A percentile compares a stretch with the other conserved stretches of the same genome.
Conservation (phyloP, 306 rosid species). For the Dalbergia cultrata region DNA sequence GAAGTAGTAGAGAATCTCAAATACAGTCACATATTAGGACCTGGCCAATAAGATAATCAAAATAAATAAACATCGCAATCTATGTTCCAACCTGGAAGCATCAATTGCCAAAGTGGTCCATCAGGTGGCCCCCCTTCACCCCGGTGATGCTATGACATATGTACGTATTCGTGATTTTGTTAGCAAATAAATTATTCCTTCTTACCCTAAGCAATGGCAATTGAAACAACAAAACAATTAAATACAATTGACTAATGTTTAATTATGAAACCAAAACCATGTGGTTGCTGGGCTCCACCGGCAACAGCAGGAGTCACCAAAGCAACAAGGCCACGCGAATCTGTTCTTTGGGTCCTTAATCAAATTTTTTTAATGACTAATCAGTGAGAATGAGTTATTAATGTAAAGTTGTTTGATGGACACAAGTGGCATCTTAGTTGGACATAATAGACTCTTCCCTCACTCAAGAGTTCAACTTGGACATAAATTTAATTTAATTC, state of each 20-base stretch:
- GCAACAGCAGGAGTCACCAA: conserved; percentile 54
- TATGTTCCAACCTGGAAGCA: conserved; percentile 54
- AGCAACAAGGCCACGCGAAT: conserved; percentile 53
- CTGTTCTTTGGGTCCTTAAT: conserved; percentile 44
- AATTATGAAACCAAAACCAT: conserved; percentile 45
- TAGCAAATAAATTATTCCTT: conserved; percentile 50
- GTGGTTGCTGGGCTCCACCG: conserved; percentile 52
- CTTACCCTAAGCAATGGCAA: conserved; percentile 42
- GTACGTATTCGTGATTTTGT: background rate
- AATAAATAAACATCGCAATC: conserved; percentile 37
- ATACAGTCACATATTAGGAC: conserved; percentile 23
- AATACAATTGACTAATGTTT: conserved; percentile 12
- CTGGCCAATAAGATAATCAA: conserved; percentile 34
- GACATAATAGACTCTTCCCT: conserved; percentile 56
- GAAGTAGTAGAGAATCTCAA: conserved; percentile 31
- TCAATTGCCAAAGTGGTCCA: conserved; percentile 43
- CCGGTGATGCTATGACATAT: conserved; percentile 34
- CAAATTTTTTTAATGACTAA: conserved; percentile 33
- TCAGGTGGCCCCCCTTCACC: conserved; percentile 32
- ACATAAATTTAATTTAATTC: conserved; percentile 33
- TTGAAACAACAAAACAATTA: conserved; percentile 22
- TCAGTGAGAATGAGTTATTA: conserved; percentile 43
- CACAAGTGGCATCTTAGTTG: conserved; percentile 65
- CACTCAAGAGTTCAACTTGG: conserved; percentile 36
- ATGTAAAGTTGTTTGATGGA: conserved; percentile 58